Base-by-base conservation (phyloP, 129 eudicot genomes). In the Flaveria sonorensis region DNA sequence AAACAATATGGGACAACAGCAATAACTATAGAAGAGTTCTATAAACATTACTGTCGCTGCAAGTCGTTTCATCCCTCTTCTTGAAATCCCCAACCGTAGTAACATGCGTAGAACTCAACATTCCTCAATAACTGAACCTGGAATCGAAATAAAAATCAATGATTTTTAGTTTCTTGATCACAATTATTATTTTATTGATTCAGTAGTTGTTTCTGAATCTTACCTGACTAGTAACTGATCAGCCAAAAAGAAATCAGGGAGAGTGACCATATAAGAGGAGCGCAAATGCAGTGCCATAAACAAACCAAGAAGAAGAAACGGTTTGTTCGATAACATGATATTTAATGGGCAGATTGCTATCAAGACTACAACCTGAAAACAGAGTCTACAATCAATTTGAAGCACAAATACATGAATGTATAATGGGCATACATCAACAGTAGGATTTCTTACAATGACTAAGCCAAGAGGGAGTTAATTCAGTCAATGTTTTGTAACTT, bases 211-310 rank as follows among this genome's bases (percentile, higher is more conserved):
- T 1, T 62, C 13, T 43, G 3, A n/a, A 52, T 65, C 67, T 18
- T 78, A 88, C 97, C 92, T 91, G 97, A 81, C 97, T 88, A 12
- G 94, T 88, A 91, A 72, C 83, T 91, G 97, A 81, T 91, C 97
- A 12, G 87, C 94, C 85, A 91, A 83, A 81, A 88, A 81, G 85
- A 88, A 87, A 75, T 91, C 97, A 39, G 92, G 83, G 43, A 91
- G 89, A 28, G 87, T 89, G 68, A 88, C 88, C 76, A 80, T 77
- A 71, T 88, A 91, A 91, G 85, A 65, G 97, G 97, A 74, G 94
- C 94, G 47, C 88, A 87, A 39, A 91, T 42, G 74, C 92, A 89
- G 70, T 63, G 97, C 91, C 89, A 87, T 59, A 86, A 72, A 57
- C 86, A 83, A 10, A 71, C 76, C 60, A 91, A 39, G 55, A 91